These are phyloP conservation scores for Epichloe gansuensis DNA, from an alignment of 2,329 filamentous ascomycete genomes.

Conservation along the genomic window DNA sequence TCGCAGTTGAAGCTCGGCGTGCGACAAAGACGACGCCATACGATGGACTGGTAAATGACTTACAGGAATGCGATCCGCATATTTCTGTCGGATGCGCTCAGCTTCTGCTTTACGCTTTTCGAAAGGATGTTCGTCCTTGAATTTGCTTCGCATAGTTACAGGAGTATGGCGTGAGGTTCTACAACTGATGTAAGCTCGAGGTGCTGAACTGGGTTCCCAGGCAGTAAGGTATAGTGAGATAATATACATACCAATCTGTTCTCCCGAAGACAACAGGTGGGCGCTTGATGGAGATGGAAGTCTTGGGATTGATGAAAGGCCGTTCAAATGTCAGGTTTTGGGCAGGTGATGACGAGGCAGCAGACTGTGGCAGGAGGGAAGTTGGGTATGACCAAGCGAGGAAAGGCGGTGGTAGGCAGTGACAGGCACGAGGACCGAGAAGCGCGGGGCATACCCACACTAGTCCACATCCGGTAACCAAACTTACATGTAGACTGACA, in stretches of 20 bases:
- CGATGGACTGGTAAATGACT: conserved; percentile 25
- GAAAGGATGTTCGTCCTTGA: conserved; percentile 99
- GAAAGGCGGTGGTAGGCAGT: conserved; percentile 8
- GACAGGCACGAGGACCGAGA: conserved; percentile 7
- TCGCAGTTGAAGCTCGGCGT: background rate
- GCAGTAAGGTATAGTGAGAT: background rate
- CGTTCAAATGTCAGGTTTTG: conserved; percentile 3
- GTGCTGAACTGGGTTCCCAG: background rate
- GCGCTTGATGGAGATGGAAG: background rate
- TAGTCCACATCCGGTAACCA: background rate
- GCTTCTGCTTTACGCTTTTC: conserved; percentile 99
- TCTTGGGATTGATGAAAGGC: conserved; percentile 9
- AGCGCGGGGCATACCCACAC: conserved; percentile 1
- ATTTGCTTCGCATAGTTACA: conserved; percentile 89
- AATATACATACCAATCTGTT: background rate
- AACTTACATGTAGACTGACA: background rate
- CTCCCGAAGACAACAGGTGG: background rate
- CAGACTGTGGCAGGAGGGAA: conserved; percentile 7
- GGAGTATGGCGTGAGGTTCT: background rate
- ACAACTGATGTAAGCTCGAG: background rate
- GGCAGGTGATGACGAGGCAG: conserved; percentile 16
- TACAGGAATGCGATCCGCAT: conserved; percentile 95
- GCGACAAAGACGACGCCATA: background rate
- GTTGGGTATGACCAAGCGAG: conserved; percentile 5
- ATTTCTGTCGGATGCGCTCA: conserved; percentile 98